Percentiles rank a stretch among this genome's conserved stretches.
phyloP scores from a whole-genome alignment of 192 early-diverging fungal genomes.

The Polychytrium aggregatum region DNA sequence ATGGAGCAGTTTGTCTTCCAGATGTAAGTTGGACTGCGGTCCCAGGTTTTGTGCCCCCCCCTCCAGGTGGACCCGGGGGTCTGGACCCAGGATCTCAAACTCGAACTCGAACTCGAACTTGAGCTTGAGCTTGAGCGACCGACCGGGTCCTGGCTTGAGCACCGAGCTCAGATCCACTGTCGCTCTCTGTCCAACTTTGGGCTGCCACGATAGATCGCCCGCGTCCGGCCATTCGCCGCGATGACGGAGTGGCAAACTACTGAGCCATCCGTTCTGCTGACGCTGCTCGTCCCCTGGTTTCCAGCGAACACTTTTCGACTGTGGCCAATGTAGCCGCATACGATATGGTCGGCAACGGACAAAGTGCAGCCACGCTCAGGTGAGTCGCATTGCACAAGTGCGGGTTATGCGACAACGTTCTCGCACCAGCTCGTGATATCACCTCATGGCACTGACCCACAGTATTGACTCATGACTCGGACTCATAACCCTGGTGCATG shows the following conservation, averaged over 20 bases:
- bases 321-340: constrained; percentile 9
- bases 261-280: not conserved
- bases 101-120: no score
- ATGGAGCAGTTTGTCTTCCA: not conserved
- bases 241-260: not conserved
- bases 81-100: no score
- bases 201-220: not conserved
- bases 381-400: no score
- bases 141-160: no score
- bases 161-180: no score
- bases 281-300: not conserved
- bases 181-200: no score
- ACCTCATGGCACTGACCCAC: no score
- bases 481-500: not conserved
- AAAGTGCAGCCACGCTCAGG: no score
- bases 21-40: not conserved
- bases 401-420: not conserved
- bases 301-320: constrained; percentile 10
- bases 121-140: no score
- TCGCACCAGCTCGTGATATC: not conserved
- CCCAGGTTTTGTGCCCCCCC: not conserved
- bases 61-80: not conserved
- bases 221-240: not conserved
- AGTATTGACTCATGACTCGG: no score
- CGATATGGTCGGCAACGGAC: constrained; percentile 15